Percentiles rank a stretch among this genome's conserved stretches.
These are phyloP conservation scores for Isabelozyma gotoi DNA, from an alignment of 805 yeast species.

Conservation along the genomic window DNA sequence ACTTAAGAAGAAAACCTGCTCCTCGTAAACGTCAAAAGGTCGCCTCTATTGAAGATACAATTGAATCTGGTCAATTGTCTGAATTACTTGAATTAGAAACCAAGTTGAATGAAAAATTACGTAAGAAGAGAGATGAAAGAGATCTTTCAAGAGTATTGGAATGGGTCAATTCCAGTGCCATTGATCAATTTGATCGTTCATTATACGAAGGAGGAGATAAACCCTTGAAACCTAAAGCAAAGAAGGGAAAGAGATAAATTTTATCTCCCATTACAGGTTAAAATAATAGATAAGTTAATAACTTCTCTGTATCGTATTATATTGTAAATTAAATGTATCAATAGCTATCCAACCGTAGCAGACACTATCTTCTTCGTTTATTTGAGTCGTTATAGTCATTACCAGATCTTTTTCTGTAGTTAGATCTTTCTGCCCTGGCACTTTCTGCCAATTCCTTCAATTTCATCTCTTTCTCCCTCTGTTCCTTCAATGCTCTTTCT, in stretches of 20 bases:
- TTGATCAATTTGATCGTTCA: slow-evolving; percentile 48
- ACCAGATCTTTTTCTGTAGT: slow-evolving; percentile 6
- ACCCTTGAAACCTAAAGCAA: slow-evolving; percentile 15
- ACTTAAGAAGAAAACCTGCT: slow-evolving; percentile 28
- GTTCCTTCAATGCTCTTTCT: slow-evolving; percentile 22
- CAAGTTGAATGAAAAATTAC: slow-evolving; percentile 29
- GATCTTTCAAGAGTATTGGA: slow-evolving; percentile 49
- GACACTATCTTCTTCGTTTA: slow-evolving; percentile 12
- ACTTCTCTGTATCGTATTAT: background rate
- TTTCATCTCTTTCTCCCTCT: slow-evolving; percentile 27
- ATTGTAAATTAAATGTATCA: too few species aligned
- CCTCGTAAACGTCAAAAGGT: slow-evolving; percentile 36
- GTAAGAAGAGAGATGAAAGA: slow-evolving; percentile 34
- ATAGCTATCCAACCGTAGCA: too few species aligned
- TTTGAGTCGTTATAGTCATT: slow-evolving; percentile 4
- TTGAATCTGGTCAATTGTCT: slow-evolving; percentile 24
- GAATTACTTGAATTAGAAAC: slow-evolving; percentile 22
- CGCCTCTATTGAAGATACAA: slow-evolving; percentile 26
- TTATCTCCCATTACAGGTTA: too few species aligned
- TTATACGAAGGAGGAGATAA: slow-evolving; percentile 58
- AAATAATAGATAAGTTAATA: background rate
- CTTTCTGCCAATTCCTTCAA: slow-evolving; percentile 27
- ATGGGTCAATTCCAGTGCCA: slow-evolving; percentile 64
- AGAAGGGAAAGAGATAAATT: slow-evolving; percentile 11
- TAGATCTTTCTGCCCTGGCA: slow-evolving; percentile 18